phyloP scores from a whole-genome alignment of 805 yeast genomes.

The Cyberlindnera mycetangii region DNA sequence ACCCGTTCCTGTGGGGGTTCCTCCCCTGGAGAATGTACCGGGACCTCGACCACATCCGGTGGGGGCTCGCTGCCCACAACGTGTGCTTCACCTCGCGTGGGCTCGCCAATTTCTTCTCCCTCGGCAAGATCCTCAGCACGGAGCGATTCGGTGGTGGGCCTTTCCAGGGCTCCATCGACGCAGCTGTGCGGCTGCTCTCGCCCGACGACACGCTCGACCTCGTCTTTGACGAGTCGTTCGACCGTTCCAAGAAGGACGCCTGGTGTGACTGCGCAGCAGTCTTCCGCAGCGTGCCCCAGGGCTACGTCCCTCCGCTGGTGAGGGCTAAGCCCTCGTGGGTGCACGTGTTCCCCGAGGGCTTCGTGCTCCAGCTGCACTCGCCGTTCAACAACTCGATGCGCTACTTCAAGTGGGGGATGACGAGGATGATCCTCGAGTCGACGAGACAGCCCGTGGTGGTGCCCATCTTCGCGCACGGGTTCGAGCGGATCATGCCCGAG shows the following conservation, averaged over 20 bases:
- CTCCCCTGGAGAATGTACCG: conserved; percentile 68
- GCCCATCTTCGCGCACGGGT: conserved; percentile 83
- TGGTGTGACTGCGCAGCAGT: conserved; percentile 19
- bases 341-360: conserved; percentile 93
- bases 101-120: conserved; percentile 62
- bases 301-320: conserved; percentile 52
- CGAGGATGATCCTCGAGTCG: conserved; percentile 79
- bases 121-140: conserved; percentile 87
- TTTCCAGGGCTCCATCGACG: conserved; percentile 86
- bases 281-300: conserved; percentile 20
- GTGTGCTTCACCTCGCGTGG: conserved; percentile 68
- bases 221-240: conserved; percentile 32
- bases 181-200: conserved; percentile 73
- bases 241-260: not conserved
- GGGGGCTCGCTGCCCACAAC: conserved; percentile 95
- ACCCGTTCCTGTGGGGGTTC: conserved; percentile 86
- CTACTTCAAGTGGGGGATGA: conserved; percentile 93
- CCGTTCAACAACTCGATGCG: conserved; percentile 87
- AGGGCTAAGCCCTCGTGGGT: conserved; percentile 79
- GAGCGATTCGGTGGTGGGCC: conserved; percentile 91
- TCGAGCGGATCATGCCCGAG: conserved; percentile 86
- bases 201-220: conserved; percentile 63
- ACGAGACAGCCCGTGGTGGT: conserved; percentile 81
- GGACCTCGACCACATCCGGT: conserved; percentile 67
- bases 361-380: conserved; percentile 77